A percentile compares a stretch with the other conserved stretches of the same genome.
Conservation (phyloP, 2,329 filamentous ascomycete species). For the Cytospora leucostoma region DNA sequence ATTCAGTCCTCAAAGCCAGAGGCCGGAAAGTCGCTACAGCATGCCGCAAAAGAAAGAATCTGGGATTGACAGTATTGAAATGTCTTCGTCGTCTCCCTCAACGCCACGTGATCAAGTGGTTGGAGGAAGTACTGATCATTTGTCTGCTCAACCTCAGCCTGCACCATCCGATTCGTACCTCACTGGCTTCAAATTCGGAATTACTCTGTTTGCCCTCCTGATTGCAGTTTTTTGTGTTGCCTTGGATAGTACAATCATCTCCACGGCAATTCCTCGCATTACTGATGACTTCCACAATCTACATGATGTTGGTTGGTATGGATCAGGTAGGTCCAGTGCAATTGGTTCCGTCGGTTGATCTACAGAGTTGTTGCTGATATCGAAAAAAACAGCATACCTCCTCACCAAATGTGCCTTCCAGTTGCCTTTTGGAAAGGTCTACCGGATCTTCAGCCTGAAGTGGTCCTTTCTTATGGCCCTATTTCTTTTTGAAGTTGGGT, state of each 20-base stretch:
- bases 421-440: conserved; percentile 26
- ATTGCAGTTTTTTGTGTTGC: conserved; percentile 7
- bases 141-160: not conserved
- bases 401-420: conserved; percentile 27
- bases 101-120: not conserved
- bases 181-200: not conserved
- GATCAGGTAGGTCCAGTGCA: conserved; percentile 23
- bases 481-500: conserved; percentile 43
- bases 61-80: not conserved
- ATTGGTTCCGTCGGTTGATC: not conserved
- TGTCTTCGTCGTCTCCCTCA: not conserved
- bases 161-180: not conserved
- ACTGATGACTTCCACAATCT: conserved; percentile 40
- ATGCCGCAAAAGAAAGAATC: not conserved
- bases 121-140: not conserved
- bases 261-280: conserved; percentile 44
- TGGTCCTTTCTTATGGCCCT: conserved; percentile 31
- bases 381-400: conserved; percentile 31
- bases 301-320: conserved; percentile 49
- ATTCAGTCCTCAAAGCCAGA: not conserved
- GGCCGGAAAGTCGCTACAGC: accelerated
- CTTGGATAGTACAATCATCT: conserved; percentile 35
- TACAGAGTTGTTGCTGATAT: not conserved
- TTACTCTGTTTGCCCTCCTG: conserved; percentile 5
- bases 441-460: conserved; percentile 23